phyloP scores from a whole-genome alignment of 2,329 filamentous ascomycete genomes.

The Aspergillus chevalieri region DNA sequence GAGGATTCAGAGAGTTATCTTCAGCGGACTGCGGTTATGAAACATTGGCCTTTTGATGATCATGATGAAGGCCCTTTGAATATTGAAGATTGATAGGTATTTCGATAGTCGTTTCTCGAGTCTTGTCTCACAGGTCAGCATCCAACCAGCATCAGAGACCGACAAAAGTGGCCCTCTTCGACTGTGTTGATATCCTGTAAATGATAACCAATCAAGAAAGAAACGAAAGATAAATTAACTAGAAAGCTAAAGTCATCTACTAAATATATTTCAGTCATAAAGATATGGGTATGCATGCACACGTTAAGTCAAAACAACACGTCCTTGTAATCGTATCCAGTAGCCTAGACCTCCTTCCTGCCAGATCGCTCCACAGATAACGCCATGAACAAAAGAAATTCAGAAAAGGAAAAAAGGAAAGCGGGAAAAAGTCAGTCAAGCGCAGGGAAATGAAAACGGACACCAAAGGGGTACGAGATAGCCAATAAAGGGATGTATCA shows the following conservation, averaged over 20 bases:
- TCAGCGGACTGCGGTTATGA: no score
- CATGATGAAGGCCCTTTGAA: no score
- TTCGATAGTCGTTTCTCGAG: no score
- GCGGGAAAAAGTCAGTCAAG: slow-evolving; percentile 1
- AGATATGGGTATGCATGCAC: slow-evolving; percentile 13
- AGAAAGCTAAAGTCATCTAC: background rate
- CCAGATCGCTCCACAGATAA: slow-evolving; percentile 25
- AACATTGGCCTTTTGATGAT: no score
- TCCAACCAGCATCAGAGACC: no score
- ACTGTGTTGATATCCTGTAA: no score
- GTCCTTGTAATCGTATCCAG: slow-evolving; percentile 22
- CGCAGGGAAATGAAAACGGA: background rate
- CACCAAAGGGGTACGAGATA: background rate
- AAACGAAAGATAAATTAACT: background rate
- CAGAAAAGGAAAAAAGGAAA: slow-evolving; percentile 13
- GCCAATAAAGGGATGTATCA: background rate
- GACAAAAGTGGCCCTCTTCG: no score
- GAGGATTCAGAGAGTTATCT: no score
- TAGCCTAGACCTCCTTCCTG: slow-evolving; percentile 23
- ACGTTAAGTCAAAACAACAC: slow-evolving; percentile 15
- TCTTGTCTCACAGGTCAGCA: no score
- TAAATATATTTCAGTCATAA: slow-evolving; percentile 8
- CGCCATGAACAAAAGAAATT: slow-evolving; percentile 26
- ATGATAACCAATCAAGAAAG: background rate
- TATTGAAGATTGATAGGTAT: no score